These are phyloP conservation scores for Citrus australasica DNA, from an alignment of 345 rosid genomes.

Conservation along the genomic window DNA sequence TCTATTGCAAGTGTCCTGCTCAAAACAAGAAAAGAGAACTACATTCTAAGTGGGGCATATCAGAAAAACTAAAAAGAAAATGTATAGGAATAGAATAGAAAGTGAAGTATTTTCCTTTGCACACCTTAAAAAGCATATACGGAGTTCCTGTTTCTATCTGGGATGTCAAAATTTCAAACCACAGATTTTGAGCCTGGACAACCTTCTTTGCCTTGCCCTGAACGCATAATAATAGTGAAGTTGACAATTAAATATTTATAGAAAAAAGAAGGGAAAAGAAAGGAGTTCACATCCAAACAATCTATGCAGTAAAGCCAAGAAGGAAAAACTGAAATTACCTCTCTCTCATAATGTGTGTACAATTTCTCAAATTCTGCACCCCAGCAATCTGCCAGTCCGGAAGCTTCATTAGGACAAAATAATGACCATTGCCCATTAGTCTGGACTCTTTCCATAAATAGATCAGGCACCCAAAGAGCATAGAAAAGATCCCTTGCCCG, in stretches of 20 bases:
- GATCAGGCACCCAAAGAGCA: slow-evolving; percentile 93
- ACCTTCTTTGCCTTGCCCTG: slow-evolving; percentile 91
- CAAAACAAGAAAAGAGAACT: not conserved
- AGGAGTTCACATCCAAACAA: not conserved
- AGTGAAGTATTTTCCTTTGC: not conserved
- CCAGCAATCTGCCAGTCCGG: slow-evolving; percentile 84
- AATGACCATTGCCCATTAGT: slow-evolving; percentile 70
- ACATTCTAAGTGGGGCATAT: not conserved
- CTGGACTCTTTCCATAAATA: slow-evolving; percentile 87
- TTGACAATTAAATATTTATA: not conserved
- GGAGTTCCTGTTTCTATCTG: slow-evolving; percentile 98
- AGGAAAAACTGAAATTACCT: slow-evolving; percentile 28
- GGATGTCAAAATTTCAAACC: slow-evolving; percentile 81
- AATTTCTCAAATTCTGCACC: slow-evolving; percentile 70
- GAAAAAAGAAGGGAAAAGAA: not conserved
- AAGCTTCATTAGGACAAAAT: slow-evolving; percentile 84
- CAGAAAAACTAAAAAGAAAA: not conserved
- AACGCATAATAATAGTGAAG: not conserved
- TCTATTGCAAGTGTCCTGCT: slow-evolving; percentile 81
- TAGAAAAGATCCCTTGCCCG: slow-evolving; percentile 80
- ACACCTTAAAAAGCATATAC: slow-evolving; percentile 92
- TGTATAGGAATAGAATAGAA: not conserved
- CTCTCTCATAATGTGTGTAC: slow-evolving; percentile 57
- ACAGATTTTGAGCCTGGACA: slow-evolving; percentile 76
- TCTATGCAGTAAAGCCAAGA: not conserved